phyloP scores from a whole-genome alignment of 441 rosid species.

The Pelargonium citronellum region DNA sequence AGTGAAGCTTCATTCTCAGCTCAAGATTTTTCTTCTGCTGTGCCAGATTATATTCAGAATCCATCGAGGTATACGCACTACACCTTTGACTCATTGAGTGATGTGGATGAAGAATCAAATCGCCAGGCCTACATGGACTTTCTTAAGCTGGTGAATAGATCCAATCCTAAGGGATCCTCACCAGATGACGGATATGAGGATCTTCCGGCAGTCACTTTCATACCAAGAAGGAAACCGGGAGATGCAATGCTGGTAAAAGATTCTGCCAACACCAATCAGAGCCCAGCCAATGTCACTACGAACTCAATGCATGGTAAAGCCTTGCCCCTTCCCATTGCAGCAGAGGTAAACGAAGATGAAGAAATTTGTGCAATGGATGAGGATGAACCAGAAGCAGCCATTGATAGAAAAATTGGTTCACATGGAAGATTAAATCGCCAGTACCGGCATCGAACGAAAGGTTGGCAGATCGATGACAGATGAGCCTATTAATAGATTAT shows the following conservation, averaged over 20 bases:
- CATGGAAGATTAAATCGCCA: constrained; percentile 35
- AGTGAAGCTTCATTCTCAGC: constrained; percentile 15
- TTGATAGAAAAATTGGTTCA: constrained; percentile 18
- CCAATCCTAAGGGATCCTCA: constrained; percentile 30
- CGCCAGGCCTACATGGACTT: constrained; percentile 65
- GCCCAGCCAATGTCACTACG: constrained; percentile 24
- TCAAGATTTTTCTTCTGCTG: constrained; percentile 25
- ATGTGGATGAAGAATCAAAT: constrained; percentile 68
- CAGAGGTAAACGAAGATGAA: constrained; percentile 31
- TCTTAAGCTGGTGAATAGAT: constrained; percentile 44
- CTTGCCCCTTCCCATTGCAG: constrained; percentile 31
- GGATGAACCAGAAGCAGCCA: constrained; percentile 46
- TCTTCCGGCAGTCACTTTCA: constrained; percentile 55
- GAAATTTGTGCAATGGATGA: constrained; percentile 67
- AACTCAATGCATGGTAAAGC: constrained; percentile 30
- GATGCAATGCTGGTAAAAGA: constrained; percentile 25
- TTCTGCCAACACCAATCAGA: constrained; percentile 22
- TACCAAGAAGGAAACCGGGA: constrained; percentile 52
- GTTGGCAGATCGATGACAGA: constrained; percentile 31
- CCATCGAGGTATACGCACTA: constrained; percentile 74
- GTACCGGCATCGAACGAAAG: constrained; percentile 46
- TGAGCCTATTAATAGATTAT: constrained; percentile 21
- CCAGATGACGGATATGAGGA: constrained; percentile 34
- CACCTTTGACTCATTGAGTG: constrained; percentile 48
- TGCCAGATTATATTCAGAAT: constrained; percentile 58